A percentile compares a stretch with the other conserved stretches of the same genome.
Conservation (phyloP, 1,284 basidiomycete genomes). For the Cryptococcus amylolentus region DNA sequence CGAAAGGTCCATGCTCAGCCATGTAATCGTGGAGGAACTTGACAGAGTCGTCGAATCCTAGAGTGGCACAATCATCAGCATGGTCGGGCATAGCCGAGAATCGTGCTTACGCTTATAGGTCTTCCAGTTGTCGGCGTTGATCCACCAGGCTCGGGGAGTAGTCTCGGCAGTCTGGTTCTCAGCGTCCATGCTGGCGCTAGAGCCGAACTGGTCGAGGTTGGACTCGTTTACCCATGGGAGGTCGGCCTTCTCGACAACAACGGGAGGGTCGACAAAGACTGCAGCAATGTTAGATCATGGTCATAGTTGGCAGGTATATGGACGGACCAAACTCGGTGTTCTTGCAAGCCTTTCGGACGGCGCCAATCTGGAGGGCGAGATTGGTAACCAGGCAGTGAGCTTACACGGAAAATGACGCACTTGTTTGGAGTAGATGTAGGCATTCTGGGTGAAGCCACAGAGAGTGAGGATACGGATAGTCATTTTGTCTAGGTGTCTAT, state of each 20-base stretch:
- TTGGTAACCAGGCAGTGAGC: not conserved
- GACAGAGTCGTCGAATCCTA: constrained; percentile 61
- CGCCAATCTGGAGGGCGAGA: constrained; percentile 21
- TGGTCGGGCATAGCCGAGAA: not conserved
- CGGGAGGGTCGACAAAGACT: constrained; percentile 74
- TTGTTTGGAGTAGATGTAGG: constrained; percentile 71
- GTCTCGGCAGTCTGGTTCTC: constrained; percentile 59
- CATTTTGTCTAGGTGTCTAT: constrained; percentile 10
- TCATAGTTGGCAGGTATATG: not conserved
- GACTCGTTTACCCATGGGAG: constrained; percentile 52
- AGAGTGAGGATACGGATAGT: constrained; percentile 36
- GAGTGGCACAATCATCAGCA: constrained; percentile 10
- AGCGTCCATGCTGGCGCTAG: constrained; percentile 54
- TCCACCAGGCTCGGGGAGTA: constrained; percentile 78
- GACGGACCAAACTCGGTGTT: constrained; percentile 56
- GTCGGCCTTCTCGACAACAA: constrained; percentile 69
- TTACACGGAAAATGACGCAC: constrained; percentile 51
- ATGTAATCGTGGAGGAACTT: constrained; percentile 51
- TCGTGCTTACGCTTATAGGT: constrained; percentile 40
- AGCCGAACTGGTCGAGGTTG: constrained; percentile 56
- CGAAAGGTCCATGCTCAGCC: constrained; percentile 50
- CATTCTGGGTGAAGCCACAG: constrained; percentile 75
- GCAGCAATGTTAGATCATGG: not conserved
- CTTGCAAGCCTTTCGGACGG: constrained; percentile 52
- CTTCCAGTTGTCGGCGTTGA: constrained; percentile 54